phyloP scores from a whole-genome alignment of 805 yeast genomes.

The Yamadazyma scolyti region DNA sequence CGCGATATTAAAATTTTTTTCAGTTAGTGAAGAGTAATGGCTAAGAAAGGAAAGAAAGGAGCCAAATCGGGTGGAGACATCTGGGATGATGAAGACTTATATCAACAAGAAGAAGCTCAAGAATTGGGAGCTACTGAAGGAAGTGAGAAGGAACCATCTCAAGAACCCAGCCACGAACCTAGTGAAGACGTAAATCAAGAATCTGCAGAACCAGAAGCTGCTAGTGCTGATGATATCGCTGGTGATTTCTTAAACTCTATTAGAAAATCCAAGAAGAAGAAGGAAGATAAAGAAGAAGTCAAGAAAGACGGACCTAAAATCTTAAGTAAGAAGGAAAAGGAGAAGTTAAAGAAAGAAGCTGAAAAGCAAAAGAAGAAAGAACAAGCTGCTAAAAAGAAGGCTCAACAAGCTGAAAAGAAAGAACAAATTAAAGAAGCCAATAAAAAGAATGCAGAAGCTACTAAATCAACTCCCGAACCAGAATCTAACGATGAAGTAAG shows the following conservation, averaged over 20 bases:
- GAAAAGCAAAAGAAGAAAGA: constrained; percentile 91
- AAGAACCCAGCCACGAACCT: constrained; percentile 26
- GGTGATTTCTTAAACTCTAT: constrained; percentile 82
- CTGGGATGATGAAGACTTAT: constrained; percentile 67
- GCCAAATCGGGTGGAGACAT: constrained; percentile 63
- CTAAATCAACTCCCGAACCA: constrained; percentile 29
- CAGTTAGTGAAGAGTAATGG: constrained; percentile 32
- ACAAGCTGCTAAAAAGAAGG: constrained; percentile 81
- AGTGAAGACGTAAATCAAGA: constrained; percentile 39
- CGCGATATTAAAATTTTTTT: constrained; percentile 4
- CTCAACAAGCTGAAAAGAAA: constrained; percentile 57
- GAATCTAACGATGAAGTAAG: constrained; percentile 9
- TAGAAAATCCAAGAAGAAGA: constrained; percentile 73
- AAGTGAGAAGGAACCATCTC: constrained; percentile 22
- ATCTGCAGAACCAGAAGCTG: constrained; percentile 14
- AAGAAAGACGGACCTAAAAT: constrained; percentile 62
- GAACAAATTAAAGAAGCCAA: constrained; percentile 51
- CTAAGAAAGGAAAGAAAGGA: constrained; percentile 56
- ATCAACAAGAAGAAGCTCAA: constrained; percentile 6
- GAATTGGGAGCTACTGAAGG: constrained; percentile 4
- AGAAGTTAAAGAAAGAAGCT: constrained; percentile 90
- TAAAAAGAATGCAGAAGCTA: constrained; percentile 41
- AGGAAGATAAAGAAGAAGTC: constrained; percentile 50
- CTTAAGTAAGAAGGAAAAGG: constrained; percentile 90
- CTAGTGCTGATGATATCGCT: constrained; percentile 27